phyloP scores from a whole-genome alignment of 164 flowering plant genomes.

The Vitis rotundifolia region DNA sequence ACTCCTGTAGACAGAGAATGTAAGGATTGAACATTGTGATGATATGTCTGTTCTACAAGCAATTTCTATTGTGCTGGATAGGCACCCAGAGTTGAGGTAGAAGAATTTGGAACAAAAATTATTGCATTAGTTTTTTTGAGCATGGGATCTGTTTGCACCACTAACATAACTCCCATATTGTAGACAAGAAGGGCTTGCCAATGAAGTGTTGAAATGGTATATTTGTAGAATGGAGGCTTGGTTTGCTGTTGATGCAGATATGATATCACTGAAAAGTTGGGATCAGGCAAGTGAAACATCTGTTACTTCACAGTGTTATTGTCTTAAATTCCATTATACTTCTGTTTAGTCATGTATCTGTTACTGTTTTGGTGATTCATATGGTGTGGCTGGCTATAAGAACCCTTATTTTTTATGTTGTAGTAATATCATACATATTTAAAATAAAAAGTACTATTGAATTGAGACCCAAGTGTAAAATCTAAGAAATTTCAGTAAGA shows the following conservation, averaged over 20 bases:
- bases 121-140: background rate
- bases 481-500: no score
- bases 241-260: constrained; percentile 95
- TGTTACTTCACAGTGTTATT: background rate
- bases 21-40: constrained; percentile 65
- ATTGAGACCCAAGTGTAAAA: no score
- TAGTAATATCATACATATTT: no score
- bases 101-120: background rate
- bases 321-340: background rate
- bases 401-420: no score
- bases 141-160: background rate
- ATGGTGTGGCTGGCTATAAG: background rate
- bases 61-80: constrained; percentile 65
- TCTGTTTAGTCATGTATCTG: background rate
- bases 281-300: constrained; percentile 63
- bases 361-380: background rate
- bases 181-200: constrained; percentile 78
- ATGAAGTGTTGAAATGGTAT: constrained; percentile 87
- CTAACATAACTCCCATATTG: background rate
- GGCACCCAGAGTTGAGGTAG: constrained; percentile 76
- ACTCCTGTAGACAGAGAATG: constrained; percentile 65
- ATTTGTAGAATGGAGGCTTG: constrained; percentile 96
- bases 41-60: constrained; percentile 84
- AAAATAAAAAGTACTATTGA: no score
- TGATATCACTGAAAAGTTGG: constrained; percentile 86